Evolutionary conservation across 164 flowering plant genomes (phyloP), one percentile per base, ranked within the genome.

Genomic region (Vitis rotundifolia): DNA sequence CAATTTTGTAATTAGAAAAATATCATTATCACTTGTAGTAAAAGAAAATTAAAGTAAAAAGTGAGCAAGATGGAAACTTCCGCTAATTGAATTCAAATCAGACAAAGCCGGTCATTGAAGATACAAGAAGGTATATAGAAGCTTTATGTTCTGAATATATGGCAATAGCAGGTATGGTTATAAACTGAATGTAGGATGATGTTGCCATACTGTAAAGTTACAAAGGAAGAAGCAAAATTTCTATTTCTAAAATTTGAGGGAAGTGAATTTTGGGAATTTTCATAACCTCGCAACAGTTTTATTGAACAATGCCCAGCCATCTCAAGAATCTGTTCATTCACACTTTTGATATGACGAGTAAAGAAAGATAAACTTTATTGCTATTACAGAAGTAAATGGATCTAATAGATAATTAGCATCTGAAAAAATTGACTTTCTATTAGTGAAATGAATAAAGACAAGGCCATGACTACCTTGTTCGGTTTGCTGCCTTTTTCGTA

Each of bases 401-500:
- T 62, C 52, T 14, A 47, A 26, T 44, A 47, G 44, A 16, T 6
- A 59, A 11, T 12, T 9, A 59, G 28, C 61, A 59, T 22, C 13
- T 59, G 37, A 59, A 26, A 11, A 59, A 37, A 59, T 14, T 22
- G 28, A 22, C 3, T 22, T 59, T 26, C 14, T 26, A 2, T 47
- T 47, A 8, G 52, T n/a, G 16, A 61, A 13, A n/a, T 16, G n/a
- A 49, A 9, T 50, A 71, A 61, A 67, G 54, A 19, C 15, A 13
- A 63, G 70, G 52, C 22, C 13, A 49, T 14, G 26, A 64, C 65
- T 86, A 92, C 96, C 93, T 90, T 91, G 81, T 79, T 93, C 11
- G 87, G 93, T 69, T 78, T 83, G 83, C 89, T 79, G 29, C 96
- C 99, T 80, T 95, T 95, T 59, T 49, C 84, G 80, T 85, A 91